Conservation (phyloP, 2,329 filamentous ascomycete genomes). For the Fusarium graminum region DNA sequence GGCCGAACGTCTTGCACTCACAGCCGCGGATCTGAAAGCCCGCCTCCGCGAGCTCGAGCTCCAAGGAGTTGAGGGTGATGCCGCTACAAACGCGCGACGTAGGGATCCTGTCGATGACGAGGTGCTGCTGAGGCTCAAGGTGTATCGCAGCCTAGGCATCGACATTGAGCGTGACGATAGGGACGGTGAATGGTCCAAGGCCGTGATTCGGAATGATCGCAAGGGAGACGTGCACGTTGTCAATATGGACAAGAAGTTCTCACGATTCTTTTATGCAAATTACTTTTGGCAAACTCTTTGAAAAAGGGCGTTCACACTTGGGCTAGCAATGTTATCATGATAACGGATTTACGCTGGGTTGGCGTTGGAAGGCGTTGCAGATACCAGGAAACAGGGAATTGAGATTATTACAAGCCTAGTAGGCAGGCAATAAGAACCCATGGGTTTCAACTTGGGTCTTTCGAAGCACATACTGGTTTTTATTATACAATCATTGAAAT, state of each 20-base stretch:
- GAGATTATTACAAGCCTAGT: not conserved
- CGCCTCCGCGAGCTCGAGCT: constrained; percentile 85
- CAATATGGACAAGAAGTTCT: constrained; percentile 93
- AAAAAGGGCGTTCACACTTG: not conserved
- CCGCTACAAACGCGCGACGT: constrained; percentile 49
- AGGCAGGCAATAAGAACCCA: not conserved
- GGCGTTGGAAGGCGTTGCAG: constrained; percentile 39
- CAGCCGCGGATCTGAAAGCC: constrained; percentile 80
- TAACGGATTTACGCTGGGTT: constrained; percentile 20
- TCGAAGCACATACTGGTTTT: not conserved
- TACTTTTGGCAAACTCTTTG: constrained; percentile 94
- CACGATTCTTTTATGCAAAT: constrained; percentile 91
- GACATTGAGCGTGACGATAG: constrained; percentile 83
- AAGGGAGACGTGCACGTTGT: constrained; percentile 96
- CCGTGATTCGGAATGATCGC: constrained; percentile 84
- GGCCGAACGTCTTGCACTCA: constrained; percentile 87
- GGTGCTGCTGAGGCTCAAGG: constrained; percentile 81
- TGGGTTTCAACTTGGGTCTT: not conserved
- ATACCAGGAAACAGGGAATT: constrained; percentile 35
- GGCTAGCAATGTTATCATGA: constrained; percentile 15
- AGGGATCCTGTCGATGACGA: constrained; percentile 70
- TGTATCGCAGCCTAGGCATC: constrained; percentile 92
- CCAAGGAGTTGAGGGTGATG: constrained; percentile 83
- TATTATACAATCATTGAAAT: not conserved
- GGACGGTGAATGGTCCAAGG: constrained; percentile 84